Percentiles rank a stretch among this genome's conserved stretches.
Conservation (phyloP, 305 asterid species). For the Coffea humblotiana region DNA sequence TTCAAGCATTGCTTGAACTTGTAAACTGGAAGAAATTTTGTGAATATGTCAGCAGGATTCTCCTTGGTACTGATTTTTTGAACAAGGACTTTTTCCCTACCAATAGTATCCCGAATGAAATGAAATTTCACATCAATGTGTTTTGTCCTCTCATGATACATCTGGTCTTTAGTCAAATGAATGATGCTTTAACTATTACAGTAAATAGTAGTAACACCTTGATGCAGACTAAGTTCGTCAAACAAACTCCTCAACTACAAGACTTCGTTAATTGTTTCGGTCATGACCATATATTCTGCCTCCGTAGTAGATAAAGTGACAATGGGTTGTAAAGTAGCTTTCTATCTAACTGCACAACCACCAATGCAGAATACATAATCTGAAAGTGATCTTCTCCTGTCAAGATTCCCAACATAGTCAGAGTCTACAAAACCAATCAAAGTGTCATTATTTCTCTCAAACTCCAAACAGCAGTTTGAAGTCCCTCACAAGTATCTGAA, state of each 20-base stretch:
- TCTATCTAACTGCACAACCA: conserved; percentile 8
- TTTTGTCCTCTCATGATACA: conserved; percentile 1
- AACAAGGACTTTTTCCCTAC: no score
- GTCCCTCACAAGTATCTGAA: background rate
- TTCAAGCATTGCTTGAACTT: no score
- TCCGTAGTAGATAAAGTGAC: background rate
- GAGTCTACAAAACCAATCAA: conserved; percentile 15
- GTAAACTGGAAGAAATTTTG: no score
- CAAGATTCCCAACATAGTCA: background rate
- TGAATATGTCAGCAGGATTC: no score
- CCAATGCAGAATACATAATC: conserved; percentile 5
- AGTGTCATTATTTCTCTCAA: background rate
- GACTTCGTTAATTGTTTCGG: background rate
- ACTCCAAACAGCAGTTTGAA: conserved; percentile 10
- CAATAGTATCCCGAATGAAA: background rate
- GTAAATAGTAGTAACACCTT: background rate
- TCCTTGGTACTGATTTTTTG: no score
- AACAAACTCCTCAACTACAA: background rate
- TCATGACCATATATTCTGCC: background rate
- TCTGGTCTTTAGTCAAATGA: background rate
- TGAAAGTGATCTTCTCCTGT: background rate
- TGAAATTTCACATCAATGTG: background rate
- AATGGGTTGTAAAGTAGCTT: background rate
- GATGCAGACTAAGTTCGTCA: background rate
- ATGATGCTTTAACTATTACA: background rate